Base-by-base conservation (phyloP, 805 yeast species). In the Candida maris region DNA sequence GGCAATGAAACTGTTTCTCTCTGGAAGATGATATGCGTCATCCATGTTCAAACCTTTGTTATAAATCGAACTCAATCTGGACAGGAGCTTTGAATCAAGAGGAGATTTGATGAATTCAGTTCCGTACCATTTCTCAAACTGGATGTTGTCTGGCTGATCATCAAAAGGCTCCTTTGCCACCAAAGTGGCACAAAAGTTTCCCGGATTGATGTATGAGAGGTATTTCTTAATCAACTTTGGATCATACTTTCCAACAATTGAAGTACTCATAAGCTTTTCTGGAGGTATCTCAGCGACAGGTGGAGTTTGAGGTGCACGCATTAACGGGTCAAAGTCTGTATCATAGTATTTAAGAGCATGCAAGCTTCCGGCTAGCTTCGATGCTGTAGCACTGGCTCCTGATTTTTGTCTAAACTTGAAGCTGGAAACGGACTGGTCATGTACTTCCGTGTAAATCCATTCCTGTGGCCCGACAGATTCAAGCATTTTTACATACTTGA, bases 41-140 rank as follows among this genome's bases (percentile, higher is more conserved):
- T 71, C 76, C 22, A 85, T 62, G 15, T 60, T 56, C 1, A 49
- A 31, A 27, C 28, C 60, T 34, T 44, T 57, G 56, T 35, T 42
- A 37, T 30, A 56, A 53, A 36, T 61, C 57, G 44, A 44, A 29
- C 56, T 42, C 31, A 78, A 53, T 26, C 46, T 51, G 7, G 54
- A 32, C 5, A 65, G 12, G 3, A 81, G 56, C 1, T 61, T 63
- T 0, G 44, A 29, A 2, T 76, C 64, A 16, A 85, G 51, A 12
- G 66, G 62, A 8, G 62, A 67, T 28, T 71, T 57, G 3, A 73
- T 61, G 56, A 87, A 85, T 48, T 84, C 83, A 0, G 97, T 87
- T 3, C 95, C 96, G 55, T 93, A 91, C 96, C 96, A 91, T 52
- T 77, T 70, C 57, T 91, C 98, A 15, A 54, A 10, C 20, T 28